These are phyloP conservation scores for Blastobotrys serpentis DNA, from an alignment of 1,139 yeast species.

Conservation along the genomic window DNA sequence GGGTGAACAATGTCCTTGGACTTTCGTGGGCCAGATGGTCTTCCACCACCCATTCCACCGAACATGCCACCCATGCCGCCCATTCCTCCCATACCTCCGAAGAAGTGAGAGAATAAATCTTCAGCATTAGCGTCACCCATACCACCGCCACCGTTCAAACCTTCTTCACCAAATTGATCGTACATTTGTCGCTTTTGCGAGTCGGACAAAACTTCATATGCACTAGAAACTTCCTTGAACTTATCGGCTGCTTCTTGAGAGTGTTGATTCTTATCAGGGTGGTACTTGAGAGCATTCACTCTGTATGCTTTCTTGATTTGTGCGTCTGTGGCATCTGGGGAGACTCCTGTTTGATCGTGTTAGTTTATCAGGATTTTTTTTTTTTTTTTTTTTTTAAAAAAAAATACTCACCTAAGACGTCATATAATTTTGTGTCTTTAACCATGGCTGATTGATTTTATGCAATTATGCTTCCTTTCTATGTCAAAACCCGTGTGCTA, in stretches of 20 bases:
- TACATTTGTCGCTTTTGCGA: constrained; percentile 84
- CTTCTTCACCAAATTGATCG: constrained; percentile 92
- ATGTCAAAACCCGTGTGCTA: neutral
- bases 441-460: constrained; percentile 54
- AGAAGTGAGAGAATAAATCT: constrained; percentile 90
- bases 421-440: constrained; percentile 86
- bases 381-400: neutral
- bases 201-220: constrained; percentile 82
- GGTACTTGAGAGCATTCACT: constrained; percentile 86
- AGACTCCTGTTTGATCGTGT: constrained; percentile 46
- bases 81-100: constrained; percentile 57
- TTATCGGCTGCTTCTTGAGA: constrained; percentile 93
- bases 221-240: constrained; percentile 83
- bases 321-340: constrained; percentile 71
- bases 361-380: neutral
- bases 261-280: constrained; percentile 88
- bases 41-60: constrained; percentile 62
- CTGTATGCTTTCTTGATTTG: constrained; percentile 96
- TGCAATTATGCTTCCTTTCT: neutral
- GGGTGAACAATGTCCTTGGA: constrained; percentile 86
- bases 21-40: constrained; percentile 76
- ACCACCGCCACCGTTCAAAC: constrained; percentile 73
- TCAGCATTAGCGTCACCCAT: constrained; percentile 78
- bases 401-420: constrained; percentile 51
- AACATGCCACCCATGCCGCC: constrained; percentile 41